Conservation (phyloP, 108 stramenopile species). For the Pseudonitzschia multiseries region DNA sequence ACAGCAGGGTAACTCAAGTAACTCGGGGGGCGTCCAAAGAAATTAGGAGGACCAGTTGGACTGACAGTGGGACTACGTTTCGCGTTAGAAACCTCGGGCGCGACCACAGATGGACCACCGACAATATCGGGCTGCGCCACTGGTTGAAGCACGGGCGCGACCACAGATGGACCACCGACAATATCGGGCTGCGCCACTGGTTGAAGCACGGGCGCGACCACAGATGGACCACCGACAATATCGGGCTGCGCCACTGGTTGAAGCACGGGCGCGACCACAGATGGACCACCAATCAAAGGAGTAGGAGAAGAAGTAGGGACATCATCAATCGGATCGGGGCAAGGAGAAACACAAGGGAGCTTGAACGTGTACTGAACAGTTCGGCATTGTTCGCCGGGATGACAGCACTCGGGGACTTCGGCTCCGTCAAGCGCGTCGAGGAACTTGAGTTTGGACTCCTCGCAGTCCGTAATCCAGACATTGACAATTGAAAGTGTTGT, state of each 20-base stretch:
- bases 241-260: too few relatives aligned
- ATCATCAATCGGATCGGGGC: not conserved
- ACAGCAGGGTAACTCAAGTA: not conserved
- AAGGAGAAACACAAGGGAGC: slow-evolving; percentile 16
- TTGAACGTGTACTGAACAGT: slow-evolving; percentile 28
- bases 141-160: too few relatives aligned
- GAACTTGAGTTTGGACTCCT: not conserved
- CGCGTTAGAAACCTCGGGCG: not conserved
- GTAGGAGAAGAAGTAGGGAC: too few relatives aligned
- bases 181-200: too few relatives aligned
- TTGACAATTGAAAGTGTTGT: slow-evolving; percentile 14
- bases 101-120: not conserved
- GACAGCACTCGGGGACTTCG: slow-evolving; percentile 27
- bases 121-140: not conserved
- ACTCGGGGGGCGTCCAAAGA: not conserved
- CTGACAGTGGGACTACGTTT: too few relatives aligned
- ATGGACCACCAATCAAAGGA: too few relatives aligned
- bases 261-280: too few relatives aligned
- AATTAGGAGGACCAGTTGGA: not conserved
- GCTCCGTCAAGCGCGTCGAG: slow-evolving; percentile 7
- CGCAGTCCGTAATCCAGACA: not conserved
- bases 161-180: too few relatives aligned
- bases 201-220: too few relatives aligned
- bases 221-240: too few relatives aligned
- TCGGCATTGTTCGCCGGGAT: slow-evolving; percentile 3